Evolutionary conservation across 768 basidiomycete genomes (phyloP).

Genomic region (Gloeophyllum trabeum): DNA sequence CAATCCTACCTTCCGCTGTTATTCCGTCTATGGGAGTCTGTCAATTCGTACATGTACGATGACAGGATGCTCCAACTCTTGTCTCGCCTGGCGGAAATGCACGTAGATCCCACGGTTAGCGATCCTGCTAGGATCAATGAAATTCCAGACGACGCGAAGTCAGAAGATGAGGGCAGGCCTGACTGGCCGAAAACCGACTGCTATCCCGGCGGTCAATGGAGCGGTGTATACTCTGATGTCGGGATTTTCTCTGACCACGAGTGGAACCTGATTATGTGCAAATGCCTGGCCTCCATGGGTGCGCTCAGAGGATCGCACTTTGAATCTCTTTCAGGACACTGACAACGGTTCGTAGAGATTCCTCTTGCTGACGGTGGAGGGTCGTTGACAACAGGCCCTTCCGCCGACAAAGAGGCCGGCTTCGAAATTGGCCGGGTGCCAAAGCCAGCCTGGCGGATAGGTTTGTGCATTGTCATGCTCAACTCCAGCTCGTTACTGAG

Average conservation of each 20-base stretch:
- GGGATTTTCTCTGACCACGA: conserved; percentile 78
- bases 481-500: conserved; percentile 8
- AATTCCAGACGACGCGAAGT: conserved; percentile 59
- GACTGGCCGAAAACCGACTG: conserved; percentile 36
- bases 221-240: conserved; percentile 31
- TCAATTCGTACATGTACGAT: conserved; percentile 86
- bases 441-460: conserved; percentile 63
- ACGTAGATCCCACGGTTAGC: conserved; percentile 67
- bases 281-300: conserved; percentile 80
- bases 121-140: conserved; percentile 58
- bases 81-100: conserved; percentile 65
- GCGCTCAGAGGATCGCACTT: conserved; percentile 12
- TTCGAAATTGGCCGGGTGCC: conserved; percentile 68
- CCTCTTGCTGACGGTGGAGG: conserved; percentile 56
- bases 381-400: conserved; percentile 64
- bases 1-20: conserved; percentile 77
- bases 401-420: conserved; percentile 60
- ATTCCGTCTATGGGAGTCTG: conserved; percentile 78
- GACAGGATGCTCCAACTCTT: conserved; percentile 84
- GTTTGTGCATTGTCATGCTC: conserved; percentile 26
- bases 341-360: conserved; percentile 41
- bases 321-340: neutral
- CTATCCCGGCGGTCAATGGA: conserved; percentile 35
- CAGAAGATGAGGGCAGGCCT: conserved; percentile 51
- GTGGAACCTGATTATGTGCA: conserved; percentile 82